Evolutionary conservation across 305 asterid species (phyloP).

Genomic region (Fraxinus baroniana): DNA sequence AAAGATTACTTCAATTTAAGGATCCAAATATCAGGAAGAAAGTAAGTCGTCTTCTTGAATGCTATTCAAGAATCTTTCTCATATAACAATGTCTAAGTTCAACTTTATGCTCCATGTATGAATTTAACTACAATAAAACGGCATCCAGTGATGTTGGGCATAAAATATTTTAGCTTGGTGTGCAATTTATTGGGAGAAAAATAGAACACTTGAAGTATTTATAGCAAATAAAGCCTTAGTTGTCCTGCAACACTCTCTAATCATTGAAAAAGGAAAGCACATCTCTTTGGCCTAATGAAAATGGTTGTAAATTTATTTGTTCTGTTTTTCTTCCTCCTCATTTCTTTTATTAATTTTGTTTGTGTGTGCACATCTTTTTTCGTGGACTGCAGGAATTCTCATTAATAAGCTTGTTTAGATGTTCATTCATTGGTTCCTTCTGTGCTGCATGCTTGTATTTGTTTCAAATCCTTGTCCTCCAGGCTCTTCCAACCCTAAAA

Average conservation of each 20-base stretch:
- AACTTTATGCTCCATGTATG: constrained; percentile 5
- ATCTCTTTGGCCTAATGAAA: background rate
- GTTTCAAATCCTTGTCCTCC: too few relatives aligned
- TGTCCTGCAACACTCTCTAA: background rate
- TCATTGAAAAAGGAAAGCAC: background rate
- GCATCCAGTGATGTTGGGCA: constrained; percentile 1
- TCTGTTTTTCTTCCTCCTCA: background rate
- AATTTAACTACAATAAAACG: constrained; percentile 4
- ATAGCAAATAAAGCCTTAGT: background rate
- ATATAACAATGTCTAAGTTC: background rate
- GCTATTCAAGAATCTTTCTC: background rate
- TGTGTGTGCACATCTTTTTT: background rate
- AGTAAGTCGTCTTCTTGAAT: constrained; percentile 39
- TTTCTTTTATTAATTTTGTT: background rate
- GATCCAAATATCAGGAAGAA: constrained; percentile 98
- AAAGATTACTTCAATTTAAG: constrained; percentile 87
- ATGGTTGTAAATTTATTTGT: background rate
- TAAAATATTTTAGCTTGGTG: background rate
- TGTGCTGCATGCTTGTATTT: too few relatives aligned
- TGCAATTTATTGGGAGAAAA: background rate
- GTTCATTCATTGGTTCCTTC: background rate
- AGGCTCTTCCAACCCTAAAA: too few relatives aligned
- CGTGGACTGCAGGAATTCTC: background rate
- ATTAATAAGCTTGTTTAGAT: background rate
- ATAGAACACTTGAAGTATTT: background rate